Conservation (phyloP, 1,139 yeast species). For the Candida dubliniensis region DNA sequence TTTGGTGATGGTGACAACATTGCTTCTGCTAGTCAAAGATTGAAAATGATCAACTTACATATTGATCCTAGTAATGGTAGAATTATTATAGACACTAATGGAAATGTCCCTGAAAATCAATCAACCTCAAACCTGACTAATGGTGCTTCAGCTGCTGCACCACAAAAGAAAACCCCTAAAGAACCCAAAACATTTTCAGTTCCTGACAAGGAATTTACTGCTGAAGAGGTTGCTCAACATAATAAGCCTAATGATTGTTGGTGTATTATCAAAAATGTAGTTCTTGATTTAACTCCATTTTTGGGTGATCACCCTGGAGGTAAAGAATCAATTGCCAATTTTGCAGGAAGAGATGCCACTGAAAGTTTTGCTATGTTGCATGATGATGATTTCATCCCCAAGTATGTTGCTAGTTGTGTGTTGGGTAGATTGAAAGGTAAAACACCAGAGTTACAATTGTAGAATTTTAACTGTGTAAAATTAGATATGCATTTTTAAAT, state of each 20-base stretch:
- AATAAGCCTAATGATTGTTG: slow-evolving; percentile 69
- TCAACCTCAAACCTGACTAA: slow-evolving; percentile 1
- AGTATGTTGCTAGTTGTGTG: slow-evolving; percentile 48
- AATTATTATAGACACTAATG: slow-evolving; percentile 34
- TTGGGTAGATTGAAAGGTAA: slow-evolving; percentile 52
- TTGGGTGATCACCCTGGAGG: slow-evolving; percentile 90
- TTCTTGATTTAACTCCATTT: slow-evolving; percentile 80
- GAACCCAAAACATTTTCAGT: slow-evolving; percentile 25
- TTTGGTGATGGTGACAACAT: slow-evolving; percentile 8
- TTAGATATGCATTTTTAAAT: background rate
- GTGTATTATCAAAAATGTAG: slow-evolving; percentile 84
- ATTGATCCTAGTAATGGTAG: slow-evolving; percentile 34
- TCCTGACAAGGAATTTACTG: slow-evolving; percentile 45
- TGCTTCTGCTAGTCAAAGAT: slow-evolving; percentile 26
- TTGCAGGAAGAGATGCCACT: slow-evolving; percentile 92
- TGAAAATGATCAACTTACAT: slow-evolving; percentile 47
- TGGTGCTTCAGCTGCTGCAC: slow-evolving; percentile 6
- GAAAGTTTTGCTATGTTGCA: slow-evolving; percentile 69
- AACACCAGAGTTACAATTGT: slow-evolving; percentile 31
- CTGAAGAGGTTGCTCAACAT: slow-evolving; percentile 65
- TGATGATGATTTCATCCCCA: slow-evolving; percentile 52
- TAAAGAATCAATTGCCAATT: slow-evolving; percentile 61
- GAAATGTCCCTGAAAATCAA: background rate
- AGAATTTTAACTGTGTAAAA: background rate
- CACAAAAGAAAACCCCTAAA: slow-evolving; percentile 4